These are phyloP conservation scores for Albatrellus ellisii DNA, from an alignment of 768 basidiomycete genomes.

Conservation along the genomic window DNA sequence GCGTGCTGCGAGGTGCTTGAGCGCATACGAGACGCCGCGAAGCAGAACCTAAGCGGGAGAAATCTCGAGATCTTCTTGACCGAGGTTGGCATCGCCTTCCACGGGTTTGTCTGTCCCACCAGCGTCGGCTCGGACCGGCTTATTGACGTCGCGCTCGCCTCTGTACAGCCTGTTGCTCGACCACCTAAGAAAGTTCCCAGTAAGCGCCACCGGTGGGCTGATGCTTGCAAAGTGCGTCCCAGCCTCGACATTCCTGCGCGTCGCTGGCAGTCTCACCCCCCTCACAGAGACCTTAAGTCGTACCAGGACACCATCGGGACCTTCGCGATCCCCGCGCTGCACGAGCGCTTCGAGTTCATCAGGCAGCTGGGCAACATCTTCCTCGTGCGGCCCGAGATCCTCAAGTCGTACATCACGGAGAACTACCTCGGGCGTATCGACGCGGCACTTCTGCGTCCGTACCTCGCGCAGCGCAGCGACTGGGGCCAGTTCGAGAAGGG, in stretches of 20 bases:
- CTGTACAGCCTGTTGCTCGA: slow-evolving; percentile 72
- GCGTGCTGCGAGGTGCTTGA: slow-evolving; percentile 78
- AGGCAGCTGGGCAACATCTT: slow-evolving; percentile 95
- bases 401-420: slow-evolving; percentile 92
- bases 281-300: slow-evolving; percentile 77
- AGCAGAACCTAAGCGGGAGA: slow-evolving; percentile 75
- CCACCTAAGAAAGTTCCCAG: slow-evolving; percentile 91
- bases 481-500: slow-evolving; percentile 79
- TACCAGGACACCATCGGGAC: slow-evolving; percentile 84
- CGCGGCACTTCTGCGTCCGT: slow-evolving; percentile 73
- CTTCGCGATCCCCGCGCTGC: slow-evolving; percentile 74
- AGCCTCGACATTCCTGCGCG: neutral
- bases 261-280: no score
- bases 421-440: slow-evolving; percentile 91
- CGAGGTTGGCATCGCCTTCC: slow-evolving; percentile 90
- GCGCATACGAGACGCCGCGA: slow-evolving; percentile 64
- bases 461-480: slow-evolving; percentile 81
- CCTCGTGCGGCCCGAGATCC: slow-evolving; percentile 89
- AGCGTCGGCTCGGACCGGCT: neutral
- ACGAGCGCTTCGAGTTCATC: slow-evolving; percentile 96
- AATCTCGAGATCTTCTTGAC: slow-evolving; percentile 88
- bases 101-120: slow-evolving; percentile 37
- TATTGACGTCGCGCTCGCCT: neutral
- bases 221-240: slow-evolving; percentile 87
- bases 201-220: slow-evolving; percentile 90